Evolutionary conservation across 306 rosid species (phyloP).

Genomic region (Medicago lupulina): DNA sequence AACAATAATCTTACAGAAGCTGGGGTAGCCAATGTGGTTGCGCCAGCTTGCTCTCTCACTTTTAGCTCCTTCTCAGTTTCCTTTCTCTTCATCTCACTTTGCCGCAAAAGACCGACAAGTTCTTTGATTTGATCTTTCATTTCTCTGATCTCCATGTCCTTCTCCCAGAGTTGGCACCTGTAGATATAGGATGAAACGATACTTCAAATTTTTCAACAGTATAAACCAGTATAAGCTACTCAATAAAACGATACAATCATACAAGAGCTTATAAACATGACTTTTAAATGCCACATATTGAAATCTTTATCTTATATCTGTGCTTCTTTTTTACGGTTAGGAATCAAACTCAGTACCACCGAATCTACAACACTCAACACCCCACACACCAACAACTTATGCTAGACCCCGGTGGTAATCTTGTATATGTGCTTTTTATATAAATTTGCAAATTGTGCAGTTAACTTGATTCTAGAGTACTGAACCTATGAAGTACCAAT

Average conservation of each 20-base stretch:
- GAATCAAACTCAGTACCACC: neutral
- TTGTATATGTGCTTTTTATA: conserved; percentile 24
- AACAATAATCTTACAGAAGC: conserved; percentile 64
- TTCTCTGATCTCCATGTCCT: conserved; percentile 90
- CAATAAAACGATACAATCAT: neutral
- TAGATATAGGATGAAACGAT: conserved; percentile 41
- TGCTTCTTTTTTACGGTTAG: neutral
- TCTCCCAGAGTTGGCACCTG: conserved; percentile 98
- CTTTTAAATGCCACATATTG: conserved; percentile 20
- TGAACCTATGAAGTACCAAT: neutral
- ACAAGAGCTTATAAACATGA: conserved; percentile 31
- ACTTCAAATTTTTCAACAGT: conserved; percentile 37
- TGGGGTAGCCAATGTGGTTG: conserved; percentile 76
- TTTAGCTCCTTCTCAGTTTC: conserved; percentile 93
- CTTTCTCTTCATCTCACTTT: conserved; percentile 92
- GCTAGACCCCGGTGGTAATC: neutral
- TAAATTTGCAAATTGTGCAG: conserved; percentile 27
- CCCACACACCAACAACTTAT: neutral
- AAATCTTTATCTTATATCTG: conserved; percentile 12
- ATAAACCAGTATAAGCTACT: conserved; percentile 20
- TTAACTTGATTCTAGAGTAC: conserved; percentile 34
- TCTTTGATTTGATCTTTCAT: conserved; percentile 99
- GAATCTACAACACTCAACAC: neutral
- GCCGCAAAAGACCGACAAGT: conserved; percentile 89
- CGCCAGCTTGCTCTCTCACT: conserved; percentile 84